Evolutionary conservation across 1,284 basidiomycete species (phyloP).

Genomic region (Quambalaria eucalypti): DNA sequence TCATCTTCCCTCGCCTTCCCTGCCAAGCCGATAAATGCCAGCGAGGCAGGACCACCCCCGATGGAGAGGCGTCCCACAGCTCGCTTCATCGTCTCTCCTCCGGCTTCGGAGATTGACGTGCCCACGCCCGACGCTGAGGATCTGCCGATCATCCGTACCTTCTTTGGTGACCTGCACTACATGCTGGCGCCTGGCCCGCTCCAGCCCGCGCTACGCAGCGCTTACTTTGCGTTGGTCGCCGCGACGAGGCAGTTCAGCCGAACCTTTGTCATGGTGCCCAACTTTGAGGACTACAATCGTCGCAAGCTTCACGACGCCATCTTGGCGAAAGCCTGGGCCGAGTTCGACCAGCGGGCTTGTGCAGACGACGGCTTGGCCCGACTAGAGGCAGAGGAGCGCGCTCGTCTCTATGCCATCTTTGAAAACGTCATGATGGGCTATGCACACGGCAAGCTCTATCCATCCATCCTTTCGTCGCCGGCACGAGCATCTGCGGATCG

Average conservation of each 20-base stretch:
- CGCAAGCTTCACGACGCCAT: neutral
- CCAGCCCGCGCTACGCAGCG: neutral
- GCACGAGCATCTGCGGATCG: neutral
- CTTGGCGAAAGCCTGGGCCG: neutral
- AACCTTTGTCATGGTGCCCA: neutral
- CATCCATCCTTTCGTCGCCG: too few species aligned
- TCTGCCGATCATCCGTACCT: neutral
- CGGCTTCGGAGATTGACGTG: neutral
- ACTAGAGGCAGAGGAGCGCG: neutral
- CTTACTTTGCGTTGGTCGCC: neutral
- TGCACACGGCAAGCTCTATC: neutral
- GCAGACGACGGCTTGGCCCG: neutral
- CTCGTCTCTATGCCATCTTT: neutral
- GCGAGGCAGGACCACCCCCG: neutral
- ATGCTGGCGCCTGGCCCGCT: neutral
- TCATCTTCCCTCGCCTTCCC: too few species aligned
- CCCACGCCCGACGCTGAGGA: too few species aligned
- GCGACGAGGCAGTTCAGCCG: neutral
- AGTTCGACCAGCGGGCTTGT: neutral
- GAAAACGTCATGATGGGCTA: neutral
- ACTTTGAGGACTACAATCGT: neutral
- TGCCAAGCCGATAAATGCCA: too few species aligned
- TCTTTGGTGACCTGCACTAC: neutral
- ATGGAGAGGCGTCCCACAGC: neutral
- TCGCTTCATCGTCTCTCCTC: neutral